Percentiles rank a stretch among this genome's conserved stretches.
phyloP scores from a whole-genome alignment of 148 eudicot genomes.

The Pouteria glomerata region DNA sequence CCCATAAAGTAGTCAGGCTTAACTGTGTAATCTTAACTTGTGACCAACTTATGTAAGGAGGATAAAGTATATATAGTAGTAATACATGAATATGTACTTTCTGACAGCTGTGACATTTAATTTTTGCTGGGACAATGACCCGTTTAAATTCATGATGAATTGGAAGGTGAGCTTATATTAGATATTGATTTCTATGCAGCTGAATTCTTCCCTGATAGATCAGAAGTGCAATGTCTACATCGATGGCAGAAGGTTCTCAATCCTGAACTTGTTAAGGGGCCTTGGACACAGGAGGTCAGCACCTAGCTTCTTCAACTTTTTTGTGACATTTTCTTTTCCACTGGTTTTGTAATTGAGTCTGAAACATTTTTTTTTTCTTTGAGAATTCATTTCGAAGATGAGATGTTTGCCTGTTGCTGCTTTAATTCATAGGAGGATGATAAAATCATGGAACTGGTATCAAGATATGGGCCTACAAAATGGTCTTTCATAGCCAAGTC shows the following conservation, averaged over 20 bases:
- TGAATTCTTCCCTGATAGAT: constrained; percentile 83
- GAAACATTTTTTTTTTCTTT: background rate
- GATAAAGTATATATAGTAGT: background rate
- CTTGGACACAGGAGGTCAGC: constrained; percentile 81
- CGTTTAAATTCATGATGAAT: background rate
- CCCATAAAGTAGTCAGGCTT: no score
- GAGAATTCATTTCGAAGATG: background rate
- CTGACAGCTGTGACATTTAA: background rate
- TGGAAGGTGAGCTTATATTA: no score
- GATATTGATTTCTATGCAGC: constrained; percentile 57
- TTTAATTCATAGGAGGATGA: constrained; percentile 76
- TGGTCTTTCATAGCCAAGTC: constrained; percentile 90
- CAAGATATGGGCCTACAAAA: constrained; percentile 78
- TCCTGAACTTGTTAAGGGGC: constrained; percentile 93
- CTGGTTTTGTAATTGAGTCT: background rate
- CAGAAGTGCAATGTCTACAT: constrained; percentile 91
- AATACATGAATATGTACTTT: background rate
- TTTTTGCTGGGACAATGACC: background rate
- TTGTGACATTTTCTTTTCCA: background rate
- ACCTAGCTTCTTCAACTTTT: constrained; percentile 7
- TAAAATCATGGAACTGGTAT: constrained; percentile 59
- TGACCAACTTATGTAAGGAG: no score
- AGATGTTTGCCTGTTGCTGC: constrained; percentile 5
- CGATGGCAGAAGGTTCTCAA: constrained; percentile 97
- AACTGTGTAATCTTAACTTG: no score